A percentile compares a stretch with the other conserved stretches of the same genome.
phyloP scores from a whole-genome alignment of 768 basidiomycete genomes.

The Omphalotus guepiniiformis region DNA sequence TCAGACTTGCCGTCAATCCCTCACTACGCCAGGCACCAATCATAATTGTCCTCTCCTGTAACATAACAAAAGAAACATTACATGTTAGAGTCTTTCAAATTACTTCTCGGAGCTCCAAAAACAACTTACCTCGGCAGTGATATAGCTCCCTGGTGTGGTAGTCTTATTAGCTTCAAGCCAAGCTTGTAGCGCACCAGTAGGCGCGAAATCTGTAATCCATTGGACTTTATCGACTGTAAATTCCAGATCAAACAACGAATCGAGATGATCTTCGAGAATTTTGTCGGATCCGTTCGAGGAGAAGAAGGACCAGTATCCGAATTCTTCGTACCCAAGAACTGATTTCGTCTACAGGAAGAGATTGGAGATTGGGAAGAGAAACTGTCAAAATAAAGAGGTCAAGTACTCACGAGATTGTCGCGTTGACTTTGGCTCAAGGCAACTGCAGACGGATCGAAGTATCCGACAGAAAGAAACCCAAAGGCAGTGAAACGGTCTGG shows the following conservation, averaged over 20 bases:
- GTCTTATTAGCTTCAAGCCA: constrained; percentile 29
- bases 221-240: constrained; percentile 29
- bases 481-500: constrained; percentile 35
- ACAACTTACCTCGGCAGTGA: too few relatives aligned
- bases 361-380: neutral
- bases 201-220: constrained; percentile 32
- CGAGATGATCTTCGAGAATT: constrained; percentile 30
- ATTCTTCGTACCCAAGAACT: constrained; percentile 23
- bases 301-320: constrained; percentile 36
- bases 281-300: constrained; percentile 25
- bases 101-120: too few relatives aligned
- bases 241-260: constrained; percentile 32
- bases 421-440: too few relatives aligned
- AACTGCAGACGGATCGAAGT: constrained; percentile 25
- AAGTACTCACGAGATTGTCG: too few relatives aligned
- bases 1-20: too few relatives aligned
- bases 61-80: too few relatives aligned
- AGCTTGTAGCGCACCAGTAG: constrained; percentile 30
- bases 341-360: constrained; percentile 6
- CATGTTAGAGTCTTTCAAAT: too few relatives aligned
- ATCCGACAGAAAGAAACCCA: constrained; percentile 35
- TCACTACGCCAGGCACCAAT: too few relatives aligned
- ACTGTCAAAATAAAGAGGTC: too few relatives aligned
- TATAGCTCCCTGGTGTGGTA: constrained; percentile 17
- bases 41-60: too few relatives aligned